Evolutionary conservation across 768 basidiomycete species (phyloP), one percentile per base, ranked within the genome.

Genomic region (Boletellus ananas): DNA sequence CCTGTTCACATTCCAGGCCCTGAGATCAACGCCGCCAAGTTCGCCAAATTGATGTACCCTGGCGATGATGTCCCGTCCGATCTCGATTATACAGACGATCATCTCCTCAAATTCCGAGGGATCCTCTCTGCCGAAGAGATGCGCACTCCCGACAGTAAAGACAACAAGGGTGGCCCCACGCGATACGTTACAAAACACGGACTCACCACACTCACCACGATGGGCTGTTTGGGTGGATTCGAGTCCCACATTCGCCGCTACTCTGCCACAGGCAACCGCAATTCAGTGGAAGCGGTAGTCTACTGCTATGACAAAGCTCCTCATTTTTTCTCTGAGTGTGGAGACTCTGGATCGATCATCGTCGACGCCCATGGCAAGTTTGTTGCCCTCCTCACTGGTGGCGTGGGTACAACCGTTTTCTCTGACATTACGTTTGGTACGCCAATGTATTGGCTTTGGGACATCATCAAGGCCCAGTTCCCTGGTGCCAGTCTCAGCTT

Each of bases 361-460:
- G 51, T 58, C 50, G 57, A 53, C 46, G 47, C 45, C 37, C 16
- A 29, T 25, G 20, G 33, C 35, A 60, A 65, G 27, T 60, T 68
- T 44, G 56, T 59, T 41, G 70, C 66, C 11, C 43, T 68, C 11
- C 59, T 72, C 54, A 69, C 58, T 29, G 68, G 68, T 45, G 58
- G 69, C 39, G 44, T 58, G 35, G 66, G 64, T 44, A 13, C 39
- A 36, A 62, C 47, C 14, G 63, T 63, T 43, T 46, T 35, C 11
- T 59, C 61, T 29, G 67, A 70, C 47, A 55, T 67, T 39, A 64
- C 67, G 1, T 72, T 70, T 42, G 34, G 56, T 29, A 64, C 70
- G 18, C 67, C 71, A 3, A 68, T 65, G 56, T 60, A 44, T 34
- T 68, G 50, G 55, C 39, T 73, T 50, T 50, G 60, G 42, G 35